phyloP scores from a whole-genome alignment of 768 basidiomycete genomes.

The Tubosaeta sp. region DNA sequence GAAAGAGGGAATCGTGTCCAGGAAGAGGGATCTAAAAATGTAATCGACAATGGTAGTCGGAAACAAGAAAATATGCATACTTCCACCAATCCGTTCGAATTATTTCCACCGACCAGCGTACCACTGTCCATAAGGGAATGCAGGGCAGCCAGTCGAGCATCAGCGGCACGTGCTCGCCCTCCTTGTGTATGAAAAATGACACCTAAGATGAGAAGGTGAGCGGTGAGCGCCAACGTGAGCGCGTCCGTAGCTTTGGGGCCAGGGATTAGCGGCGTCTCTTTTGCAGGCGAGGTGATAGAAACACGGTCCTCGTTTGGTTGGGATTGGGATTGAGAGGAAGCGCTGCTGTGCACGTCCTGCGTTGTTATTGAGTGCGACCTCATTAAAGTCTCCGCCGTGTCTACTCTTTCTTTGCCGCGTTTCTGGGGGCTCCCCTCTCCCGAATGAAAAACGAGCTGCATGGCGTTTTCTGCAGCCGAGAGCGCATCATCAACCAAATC shows the following conservation, averaged over 20 bases:
- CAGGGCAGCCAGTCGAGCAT: slow-evolving; percentile 50
- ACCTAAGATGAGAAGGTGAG: slow-evolving; percentile 61
- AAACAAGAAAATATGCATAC: slow-evolving; percentile 27
- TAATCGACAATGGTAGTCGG: background rate
- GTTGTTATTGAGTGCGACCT: slow-evolving; percentile 29
- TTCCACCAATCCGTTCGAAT: slow-evolving; percentile 37
- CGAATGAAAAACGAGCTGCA: slow-evolving; percentile 37
- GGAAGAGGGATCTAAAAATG: slow-evolving; percentile 27
- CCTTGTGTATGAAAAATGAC: slow-evolving; percentile 59
- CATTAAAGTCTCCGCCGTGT: slow-evolving; percentile 10
- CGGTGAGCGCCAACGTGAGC: slow-evolving; percentile 38
- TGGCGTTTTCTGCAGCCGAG: slow-evolving; percentile 42
- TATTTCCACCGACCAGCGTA: slow-evolving; percentile 34
- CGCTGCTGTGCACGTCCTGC: slow-evolving; percentile 24
- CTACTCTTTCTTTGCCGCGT: slow-evolving; percentile 10
- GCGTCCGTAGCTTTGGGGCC: slow-evolving; percentile 24
- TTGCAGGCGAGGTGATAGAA: background rate
- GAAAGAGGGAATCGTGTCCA: slow-evolving; percentile 40
- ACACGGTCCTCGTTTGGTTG: slow-evolving; percentile 7
- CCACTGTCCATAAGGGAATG: slow-evolving; percentile 68
- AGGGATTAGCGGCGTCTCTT: slow-evolving; percentile 2
- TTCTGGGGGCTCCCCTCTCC: slow-evolving; percentile 7
- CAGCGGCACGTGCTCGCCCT: slow-evolving; percentile 45
- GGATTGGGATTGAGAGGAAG: slow-evolving; percentile 20
- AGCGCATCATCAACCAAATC: slow-evolving; percentile 46